Conservation (phyloP, 768 basidiomycete species). For the Boletus rubroflammeus region DNA sequence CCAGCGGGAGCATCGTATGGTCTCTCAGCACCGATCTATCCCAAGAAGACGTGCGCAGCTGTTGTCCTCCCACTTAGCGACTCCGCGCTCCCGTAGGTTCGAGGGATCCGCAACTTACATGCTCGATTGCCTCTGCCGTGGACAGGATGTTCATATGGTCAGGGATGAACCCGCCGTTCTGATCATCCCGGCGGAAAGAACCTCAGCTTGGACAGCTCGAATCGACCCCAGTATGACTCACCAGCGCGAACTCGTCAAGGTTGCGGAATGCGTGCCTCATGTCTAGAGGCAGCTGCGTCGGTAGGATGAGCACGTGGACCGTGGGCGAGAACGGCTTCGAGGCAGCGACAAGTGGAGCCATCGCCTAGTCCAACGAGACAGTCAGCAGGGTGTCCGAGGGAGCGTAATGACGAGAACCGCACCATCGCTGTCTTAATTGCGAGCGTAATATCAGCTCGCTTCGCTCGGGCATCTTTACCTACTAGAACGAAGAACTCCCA, state of each 20-base stretch:
- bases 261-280: conserved; percentile 64
- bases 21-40: conserved; percentile 44
- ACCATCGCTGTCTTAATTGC: conserved; percentile 61
- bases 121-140: conserved; percentile 49
- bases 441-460: conserved; percentile 56
- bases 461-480: conserved; percentile 59
- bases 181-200: not conserved
- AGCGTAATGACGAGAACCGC: conserved; percentile 7
- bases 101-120: conserved; percentile 41
- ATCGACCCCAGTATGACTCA: conserved; percentile 30
- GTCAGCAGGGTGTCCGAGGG: not conserved
- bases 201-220: not conserved
- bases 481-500: conserved; percentile 82
- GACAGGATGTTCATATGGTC: conserved; percentile 79
- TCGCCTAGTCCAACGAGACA: conserved; percentile 37
- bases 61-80: conserved; percentile 5
- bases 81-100: not conserved
- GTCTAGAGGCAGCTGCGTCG: conserved; percentile 72
- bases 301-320: conserved; percentile 69
- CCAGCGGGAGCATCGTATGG: conserved; percentile 54
- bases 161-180: conserved; percentile 54
- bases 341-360: conserved; percentile 49
- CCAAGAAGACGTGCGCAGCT: conserved; percentile 60
- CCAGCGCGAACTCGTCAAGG: conserved; percentile 60
- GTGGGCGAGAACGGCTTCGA: conserved; percentile 67